These are phyloP conservation scores for Datura wrightii DNA, from an alignment of 257 asterid species.

Conservation along the genomic window DNA sequence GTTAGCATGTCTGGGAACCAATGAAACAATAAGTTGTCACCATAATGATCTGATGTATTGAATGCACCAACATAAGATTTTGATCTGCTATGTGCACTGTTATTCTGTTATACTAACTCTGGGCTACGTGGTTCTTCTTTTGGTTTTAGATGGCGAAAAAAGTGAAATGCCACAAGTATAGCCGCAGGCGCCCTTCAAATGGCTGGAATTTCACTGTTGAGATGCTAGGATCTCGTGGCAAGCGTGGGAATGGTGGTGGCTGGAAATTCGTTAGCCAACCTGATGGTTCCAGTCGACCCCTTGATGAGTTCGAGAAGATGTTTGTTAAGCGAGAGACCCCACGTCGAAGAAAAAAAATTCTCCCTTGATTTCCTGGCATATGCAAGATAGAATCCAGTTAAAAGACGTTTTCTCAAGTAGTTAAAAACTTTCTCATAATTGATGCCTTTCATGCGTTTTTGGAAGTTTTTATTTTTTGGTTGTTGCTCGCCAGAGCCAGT, in stretches of 20 bases:
- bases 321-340: constrained; percentile 92
- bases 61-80: background rate
- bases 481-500: background rate
- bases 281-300: constrained; percentile 90
- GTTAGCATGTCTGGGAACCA: constrained; percentile 42
- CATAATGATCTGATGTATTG: background rate
- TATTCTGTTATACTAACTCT: constrained; percentile 10
- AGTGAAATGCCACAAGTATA: constrained; percentile 87
- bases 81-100: background rate
- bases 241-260: constrained; percentile 93
- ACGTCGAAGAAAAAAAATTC: constrained; percentile 66
- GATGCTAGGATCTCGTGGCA: constrained; percentile 74
- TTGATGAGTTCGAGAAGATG: constrained; percentile 80
- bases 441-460: background rate
- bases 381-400: background rate
- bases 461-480: background rate
- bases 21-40: background rate
- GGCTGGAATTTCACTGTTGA: constrained; percentile 94
- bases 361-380: constrained; percentile 48
- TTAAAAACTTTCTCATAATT: background rate
- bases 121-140: background rate
- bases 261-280: constrained; percentile 80
- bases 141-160: constrained; percentile 59
- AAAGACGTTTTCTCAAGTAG: background rate
- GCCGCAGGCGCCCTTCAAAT: constrained; percentile 84